Conservation (phyloP, 2,329 filamentous ascomycete species). For the Xylariales sp. region DNA sequence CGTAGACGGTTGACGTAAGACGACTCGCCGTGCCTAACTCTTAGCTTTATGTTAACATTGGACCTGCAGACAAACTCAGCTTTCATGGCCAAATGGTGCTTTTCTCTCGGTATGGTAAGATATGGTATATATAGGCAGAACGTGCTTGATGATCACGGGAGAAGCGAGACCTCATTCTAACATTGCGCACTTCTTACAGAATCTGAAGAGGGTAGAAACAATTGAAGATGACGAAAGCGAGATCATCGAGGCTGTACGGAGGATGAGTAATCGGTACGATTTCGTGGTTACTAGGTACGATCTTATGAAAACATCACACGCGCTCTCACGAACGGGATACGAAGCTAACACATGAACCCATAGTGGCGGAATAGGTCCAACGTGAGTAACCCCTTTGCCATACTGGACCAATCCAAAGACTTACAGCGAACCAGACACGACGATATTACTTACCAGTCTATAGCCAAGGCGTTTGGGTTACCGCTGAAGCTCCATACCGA, state of each 20-base stretch:
- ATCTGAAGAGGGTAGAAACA: slow-evolving; percentile 88
- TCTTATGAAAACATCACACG: neutral
- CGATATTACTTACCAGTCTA: slow-evolving; percentile 95
- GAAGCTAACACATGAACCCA: slow-evolving; percentile 12
- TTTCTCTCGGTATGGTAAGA: slow-evolving; percentile 68
- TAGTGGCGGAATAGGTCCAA: slow-evolving; percentile 92
- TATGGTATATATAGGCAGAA: neutral
- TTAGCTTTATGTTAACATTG: slow-evolving; percentile 23
- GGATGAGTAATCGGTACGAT: slow-evolving; percentile 92
- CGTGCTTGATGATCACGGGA: neutral
- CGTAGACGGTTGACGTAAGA: slow-evolving; percentile 49
- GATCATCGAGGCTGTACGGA: slow-evolving; percentile 85
- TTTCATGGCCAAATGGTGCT: slow-evolving; percentile 74
- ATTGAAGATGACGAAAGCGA: slow-evolving; percentile 92
- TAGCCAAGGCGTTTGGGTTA: slow-evolving; percentile 87
- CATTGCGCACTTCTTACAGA: slow-evolving; percentile 52
- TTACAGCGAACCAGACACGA: slow-evolving; percentile 75
- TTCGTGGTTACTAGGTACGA: slow-evolving; percentile 85
- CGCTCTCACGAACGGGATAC: slow-evolving; percentile 6
- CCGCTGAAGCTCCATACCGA: slow-evolving; percentile 80
- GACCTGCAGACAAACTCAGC: slow-evolving; percentile 69
- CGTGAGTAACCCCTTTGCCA: slow-evolving; percentile 66
- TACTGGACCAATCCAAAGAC: slow-evolving; percentile 19
- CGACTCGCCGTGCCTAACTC: neutral
- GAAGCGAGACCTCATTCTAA: slow-evolving; percentile 18